Conservation (phyloP, 345 rosid genomes). For the Euphorbia tirucalli region DNA sequence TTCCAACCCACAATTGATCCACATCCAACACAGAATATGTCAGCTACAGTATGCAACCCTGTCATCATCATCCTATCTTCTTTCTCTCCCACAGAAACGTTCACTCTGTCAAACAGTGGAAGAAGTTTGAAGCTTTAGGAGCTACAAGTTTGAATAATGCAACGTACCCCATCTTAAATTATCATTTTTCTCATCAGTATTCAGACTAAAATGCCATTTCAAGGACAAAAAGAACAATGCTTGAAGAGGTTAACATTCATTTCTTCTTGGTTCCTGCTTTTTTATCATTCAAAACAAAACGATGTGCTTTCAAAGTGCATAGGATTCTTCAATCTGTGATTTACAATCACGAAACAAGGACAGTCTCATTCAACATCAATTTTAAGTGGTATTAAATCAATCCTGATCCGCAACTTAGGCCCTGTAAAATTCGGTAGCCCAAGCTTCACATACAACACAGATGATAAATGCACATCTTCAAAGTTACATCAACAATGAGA, state of each 20-base stretch:
- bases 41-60: constrained; percentile 84
- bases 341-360: not conserved
- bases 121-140: constrained; percentile 10
- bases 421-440: not conserved
- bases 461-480: constrained; percentile 3
- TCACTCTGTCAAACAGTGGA: constrained; percentile 55
- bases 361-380: not conserved
- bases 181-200: no score
- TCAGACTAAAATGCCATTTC: constrained; percentile 8
- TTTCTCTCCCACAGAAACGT: constrained; percentile 59
- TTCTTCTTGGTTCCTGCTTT: not conserved
- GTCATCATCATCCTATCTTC: constrained; percentile 91
- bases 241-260: not conserved
- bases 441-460: not conserved
- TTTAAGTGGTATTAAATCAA: not conserved
- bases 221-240: constrained; percentile 1
- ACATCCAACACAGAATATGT: constrained; percentile 90
- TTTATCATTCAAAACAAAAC: not conserved
- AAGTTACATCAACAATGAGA: no score
- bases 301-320: not conserved
- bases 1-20: constrained; percentile 98
- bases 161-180: no score
- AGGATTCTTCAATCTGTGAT: not conserved
- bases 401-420: not conserved
- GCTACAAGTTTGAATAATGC: no score